Evolutionary conservation across 1,284 basidiomycete genomes (phyloP).

Genomic region (Cryptococcus sp.): DNA sequence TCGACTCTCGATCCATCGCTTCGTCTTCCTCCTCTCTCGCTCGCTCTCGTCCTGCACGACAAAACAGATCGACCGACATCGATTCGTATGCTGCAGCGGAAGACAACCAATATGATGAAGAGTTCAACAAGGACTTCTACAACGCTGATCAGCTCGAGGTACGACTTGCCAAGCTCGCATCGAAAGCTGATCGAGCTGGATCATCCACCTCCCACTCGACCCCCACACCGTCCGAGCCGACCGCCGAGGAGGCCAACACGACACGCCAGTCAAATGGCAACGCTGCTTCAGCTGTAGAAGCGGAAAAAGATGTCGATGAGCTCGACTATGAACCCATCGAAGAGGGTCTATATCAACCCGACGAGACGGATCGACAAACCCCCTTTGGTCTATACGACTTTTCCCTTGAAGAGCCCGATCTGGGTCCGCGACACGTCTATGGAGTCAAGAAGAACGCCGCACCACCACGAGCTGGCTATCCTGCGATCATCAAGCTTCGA

Average conservation of each 20-base stretch:
- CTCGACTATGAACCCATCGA: not conserved
- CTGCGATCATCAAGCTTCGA: slow-evolving; percentile 1
- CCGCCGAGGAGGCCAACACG: not conserved
- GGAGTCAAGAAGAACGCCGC: not conserved
- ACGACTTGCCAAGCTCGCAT: not conserved
- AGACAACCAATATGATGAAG: not conserved
- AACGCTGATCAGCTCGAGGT: not conserved
- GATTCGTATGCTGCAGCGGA: not conserved
- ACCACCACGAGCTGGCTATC: not conserved
- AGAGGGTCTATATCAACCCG: not conserved
- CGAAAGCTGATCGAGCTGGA: not conserved
- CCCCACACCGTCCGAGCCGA: not conserved
- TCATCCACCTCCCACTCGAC: not conserved
- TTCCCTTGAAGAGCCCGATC: slow-evolving; percentile 1
- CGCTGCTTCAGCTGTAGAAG: too few species aligned
- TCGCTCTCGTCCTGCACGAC: too few species aligned
- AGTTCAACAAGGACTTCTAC: not conserved
- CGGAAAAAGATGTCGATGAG: too few species aligned
- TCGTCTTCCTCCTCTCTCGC: too few species aligned
- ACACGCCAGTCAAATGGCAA: too few species aligned
- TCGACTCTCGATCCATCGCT: too few species aligned
- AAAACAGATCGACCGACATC: too few species aligned
- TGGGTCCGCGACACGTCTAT: not conserved
- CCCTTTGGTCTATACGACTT: not conserved
- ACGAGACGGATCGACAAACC: not conserved